Conservation (phyloP, 306 rosid genomes). For the Prunus padus region DNA sequence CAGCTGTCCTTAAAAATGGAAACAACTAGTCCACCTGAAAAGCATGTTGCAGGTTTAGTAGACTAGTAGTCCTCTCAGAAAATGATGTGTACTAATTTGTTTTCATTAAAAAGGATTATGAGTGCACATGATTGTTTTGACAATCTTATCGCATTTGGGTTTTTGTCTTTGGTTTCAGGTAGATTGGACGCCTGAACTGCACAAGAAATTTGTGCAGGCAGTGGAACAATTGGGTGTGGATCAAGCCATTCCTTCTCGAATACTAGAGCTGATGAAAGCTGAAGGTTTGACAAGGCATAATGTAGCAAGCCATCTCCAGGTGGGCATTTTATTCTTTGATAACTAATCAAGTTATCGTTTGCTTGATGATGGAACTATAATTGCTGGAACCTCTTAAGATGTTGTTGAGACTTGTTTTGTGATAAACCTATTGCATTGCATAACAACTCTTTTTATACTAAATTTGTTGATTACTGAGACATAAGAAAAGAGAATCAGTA, state of each 20-base stretch:
- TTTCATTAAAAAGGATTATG: background rate
- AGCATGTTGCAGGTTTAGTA: background rate
- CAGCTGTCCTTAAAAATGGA: background rate
- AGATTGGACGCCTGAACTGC: conserved; percentile 91
- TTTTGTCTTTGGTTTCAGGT: conserved; percentile 56
- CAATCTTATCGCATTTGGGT: background rate
- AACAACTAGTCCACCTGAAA: background rate
- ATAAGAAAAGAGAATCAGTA: background rate
- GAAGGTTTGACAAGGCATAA: conserved; percentile 96
- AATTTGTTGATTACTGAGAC: background rate
- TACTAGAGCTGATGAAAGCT: conserved; percentile 89
- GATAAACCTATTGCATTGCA: background rate
- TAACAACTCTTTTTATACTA: background rate
- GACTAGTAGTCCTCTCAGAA: background rate
- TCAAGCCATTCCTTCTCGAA: conserved; percentile 99
- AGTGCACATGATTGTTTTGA: background rate
- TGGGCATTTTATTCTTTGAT: conserved; percentile 28
- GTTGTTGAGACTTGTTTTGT: background rate
- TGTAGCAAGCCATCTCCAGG: conserved; percentile 99
- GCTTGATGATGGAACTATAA: background rate
- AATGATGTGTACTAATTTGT: background rate
- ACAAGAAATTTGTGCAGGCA: conserved; percentile 86
- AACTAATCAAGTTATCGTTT: background rate
- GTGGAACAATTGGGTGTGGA: conserved; percentile 90
- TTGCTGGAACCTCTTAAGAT: background rate